Evolutionary conservation across 2,329 filamentous ascomycete genomes (phyloP), one percentile per base, ranked within the genome.

Genomic region (Alternaria brassicicola): DNA sequence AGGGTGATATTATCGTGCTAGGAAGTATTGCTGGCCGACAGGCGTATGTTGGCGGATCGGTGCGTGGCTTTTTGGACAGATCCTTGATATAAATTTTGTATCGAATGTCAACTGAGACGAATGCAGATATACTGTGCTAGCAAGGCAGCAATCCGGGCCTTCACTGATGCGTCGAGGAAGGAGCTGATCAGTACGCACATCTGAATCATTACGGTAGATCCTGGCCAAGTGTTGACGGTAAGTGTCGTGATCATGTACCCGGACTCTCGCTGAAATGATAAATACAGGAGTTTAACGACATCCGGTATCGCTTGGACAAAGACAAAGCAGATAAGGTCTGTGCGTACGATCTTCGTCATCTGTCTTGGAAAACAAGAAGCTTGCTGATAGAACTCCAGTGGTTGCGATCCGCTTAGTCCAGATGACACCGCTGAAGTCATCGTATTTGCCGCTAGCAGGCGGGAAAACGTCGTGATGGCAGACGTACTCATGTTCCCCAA

Each of bases 1-100:
- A 85, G 41, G 94, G 94, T 64, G 94, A 97, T 75, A 91, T 98
- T 74, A 96, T 98, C 81, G 97, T 97, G 74, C 85, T 97, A 70
- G 93, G 93, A 61, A 92, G 89, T 69, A 93, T 96, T 73, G 93
- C 93, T 25, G 93, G 92, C 23, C 84, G 92, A 38, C 92, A 96
- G 68, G 84, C 90, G 21, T 97, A 96, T 77, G 82, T 86, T 1
- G 91, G 92, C 38, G 93, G 92, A 12, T 88, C 88, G 73, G 66
- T 68, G 30, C 59, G 66, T 65, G 12, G 28, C 33, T 3, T 36
- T 17, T 19, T n/a, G 4, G 7, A 36, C n/a, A 36, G 33, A 36
- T 19, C 0, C 3, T 19, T 8, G 3, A 4, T 10, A 0, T 36
- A 4, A 9, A 36, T 9, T 6, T 10, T 6, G 33, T 1, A 38